These are phyloP conservation scores for Kodamaea laetipori DNA, from an alignment of 805 yeast species.

Conservation along the genomic window DNA sequence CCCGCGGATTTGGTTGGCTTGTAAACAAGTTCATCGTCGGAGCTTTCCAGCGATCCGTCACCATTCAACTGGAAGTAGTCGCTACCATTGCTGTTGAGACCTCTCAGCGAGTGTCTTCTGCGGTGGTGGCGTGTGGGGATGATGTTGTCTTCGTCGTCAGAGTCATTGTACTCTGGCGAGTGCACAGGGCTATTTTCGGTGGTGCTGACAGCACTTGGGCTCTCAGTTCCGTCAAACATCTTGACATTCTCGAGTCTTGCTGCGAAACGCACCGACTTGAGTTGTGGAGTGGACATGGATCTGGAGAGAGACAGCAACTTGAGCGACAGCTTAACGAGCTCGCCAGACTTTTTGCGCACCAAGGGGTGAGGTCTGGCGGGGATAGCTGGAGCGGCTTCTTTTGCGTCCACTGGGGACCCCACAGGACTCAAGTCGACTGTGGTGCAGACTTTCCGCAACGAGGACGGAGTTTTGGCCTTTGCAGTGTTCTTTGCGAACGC, in stretches of 20 bases:
- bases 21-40: conserved; percentile 24
- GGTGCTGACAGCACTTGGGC: conserved; percentile 63
- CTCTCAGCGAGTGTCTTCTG: background rate
- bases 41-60: conserved; percentile 21
- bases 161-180: conserved; percentile 26
- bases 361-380: conserved; percentile 10
- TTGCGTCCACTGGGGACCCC: no score
- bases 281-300: conserved; percentile 30
- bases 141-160: conserved; percentile 9
- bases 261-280: conserved; percentile 67
- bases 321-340: conserved; percentile 28
- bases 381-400: no score
- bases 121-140: conserved; percentile 8
- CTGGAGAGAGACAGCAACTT: conserved; percentile 24
- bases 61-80: conserved; percentile 33
- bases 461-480: conserved; percentile 4
- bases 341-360: conserved; percentile 23
- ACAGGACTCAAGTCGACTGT: conserved; percentile 1
- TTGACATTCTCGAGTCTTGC: conserved; percentile 60
- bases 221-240: conserved; percentile 60
- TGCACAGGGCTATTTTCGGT: conserved; percentile 52
- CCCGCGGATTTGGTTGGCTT: conserved; percentile 2
- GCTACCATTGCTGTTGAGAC: conserved; percentile 9
- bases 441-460: background rate
- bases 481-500: conserved; percentile 2